phyloP scores from a whole-genome alignment of 2,329 filamentous ascomycete genomes.

The Lasiodiplodia citricola region DNA sequence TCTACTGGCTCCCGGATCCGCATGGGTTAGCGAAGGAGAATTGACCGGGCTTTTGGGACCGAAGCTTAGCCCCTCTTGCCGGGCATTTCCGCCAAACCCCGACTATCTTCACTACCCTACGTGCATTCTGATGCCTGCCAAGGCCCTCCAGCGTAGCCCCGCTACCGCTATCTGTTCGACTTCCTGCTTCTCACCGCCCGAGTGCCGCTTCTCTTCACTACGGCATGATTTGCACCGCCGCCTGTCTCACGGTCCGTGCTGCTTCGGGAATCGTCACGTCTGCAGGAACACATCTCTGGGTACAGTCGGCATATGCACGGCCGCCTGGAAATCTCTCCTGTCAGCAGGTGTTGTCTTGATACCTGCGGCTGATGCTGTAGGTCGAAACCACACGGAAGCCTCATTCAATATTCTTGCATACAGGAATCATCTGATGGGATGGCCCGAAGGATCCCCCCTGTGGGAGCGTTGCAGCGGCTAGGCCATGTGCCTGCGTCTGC shows the following conservation, averaged over 20 bases:
- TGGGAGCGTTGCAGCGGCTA: constrained; percentile 3
- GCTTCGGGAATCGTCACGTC: neutral
- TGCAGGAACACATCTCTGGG: constrained; percentile 3
- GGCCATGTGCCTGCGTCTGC: constrained; percentile 13
- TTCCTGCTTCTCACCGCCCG: neutral
- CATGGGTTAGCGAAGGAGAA: constrained; percentile 9
- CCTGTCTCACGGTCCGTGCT: neutral
- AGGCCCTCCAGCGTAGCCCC: neutral
- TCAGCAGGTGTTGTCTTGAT: neutral
- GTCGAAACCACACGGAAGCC: constrained; percentile 8
- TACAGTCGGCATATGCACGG: constrained; percentile 13
- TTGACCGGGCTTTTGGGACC: constrained; percentile 6
- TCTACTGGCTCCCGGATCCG: constrained; percentile 21
- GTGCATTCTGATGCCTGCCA: neutral
- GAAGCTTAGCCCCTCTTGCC: constrained; percentile 12
- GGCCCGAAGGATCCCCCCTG: neutral
- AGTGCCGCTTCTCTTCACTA: neutral
- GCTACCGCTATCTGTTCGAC: neutral
- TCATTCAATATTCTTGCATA: constrained; percentile 19
- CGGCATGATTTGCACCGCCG: neutral
- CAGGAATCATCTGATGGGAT: constrained; percentile 10
- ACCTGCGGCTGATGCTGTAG: constrained; percentile 6
- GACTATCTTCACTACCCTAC: neutral
- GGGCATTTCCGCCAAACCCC: neutral
- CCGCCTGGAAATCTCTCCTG: neutral